Conservation (phyloP, 495 filamentous ascomycete genomes). For the Penicillium steckii region DNA sequence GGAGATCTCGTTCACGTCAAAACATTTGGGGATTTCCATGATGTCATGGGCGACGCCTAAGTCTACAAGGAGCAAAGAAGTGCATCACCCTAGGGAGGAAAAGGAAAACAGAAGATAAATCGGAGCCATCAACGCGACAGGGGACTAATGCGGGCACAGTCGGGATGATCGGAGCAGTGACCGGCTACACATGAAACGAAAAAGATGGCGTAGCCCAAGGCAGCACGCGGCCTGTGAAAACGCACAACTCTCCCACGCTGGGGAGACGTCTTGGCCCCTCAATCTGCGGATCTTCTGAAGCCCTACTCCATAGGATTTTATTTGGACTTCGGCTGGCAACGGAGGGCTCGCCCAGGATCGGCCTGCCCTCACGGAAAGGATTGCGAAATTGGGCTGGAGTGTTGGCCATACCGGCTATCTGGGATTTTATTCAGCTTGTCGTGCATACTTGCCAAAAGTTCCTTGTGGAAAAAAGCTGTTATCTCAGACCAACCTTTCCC, state of each 20-base stretch:
- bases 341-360: slow-evolving; percentile 11
- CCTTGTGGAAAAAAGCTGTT: slow-evolving; percentile 6
- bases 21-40: slow-evolving; percentile 7
- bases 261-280: slow-evolving; percentile 20
- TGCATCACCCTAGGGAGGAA: background rate
- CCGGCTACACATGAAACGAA: background rate
- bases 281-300: slow-evolving; percentile 43
- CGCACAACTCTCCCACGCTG: slow-evolving; percentile 10
- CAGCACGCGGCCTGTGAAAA: slow-evolving; percentile 21
- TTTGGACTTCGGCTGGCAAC: slow-evolving; percentile 31
- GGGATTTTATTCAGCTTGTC: slow-evolving; percentile 14
- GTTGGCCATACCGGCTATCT: background rate
- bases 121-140: background rate
- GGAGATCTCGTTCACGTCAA: slow-evolving; percentile 5
- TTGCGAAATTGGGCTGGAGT: slow-evolving; percentile 24
- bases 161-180: background rate
- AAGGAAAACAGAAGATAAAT: slow-evolving; percentile 16
- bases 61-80: slow-evolving; percentile 13
- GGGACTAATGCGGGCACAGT: background rate
- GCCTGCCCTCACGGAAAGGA: slow-evolving; percentile 8
- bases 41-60: slow-evolving; percentile 18
- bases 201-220: background rate
- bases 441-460: slow-evolving; percentile 19
- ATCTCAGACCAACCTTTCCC: slow-evolving; percentile 14
- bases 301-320: background rate